Percentiles rank a stretch among this genome's conserved stretches.
These are phyloP conservation scores for Tarenaya hassleriana DNA, from an alignment of 345 rosid species.

Conservation along the genomic window DNA sequence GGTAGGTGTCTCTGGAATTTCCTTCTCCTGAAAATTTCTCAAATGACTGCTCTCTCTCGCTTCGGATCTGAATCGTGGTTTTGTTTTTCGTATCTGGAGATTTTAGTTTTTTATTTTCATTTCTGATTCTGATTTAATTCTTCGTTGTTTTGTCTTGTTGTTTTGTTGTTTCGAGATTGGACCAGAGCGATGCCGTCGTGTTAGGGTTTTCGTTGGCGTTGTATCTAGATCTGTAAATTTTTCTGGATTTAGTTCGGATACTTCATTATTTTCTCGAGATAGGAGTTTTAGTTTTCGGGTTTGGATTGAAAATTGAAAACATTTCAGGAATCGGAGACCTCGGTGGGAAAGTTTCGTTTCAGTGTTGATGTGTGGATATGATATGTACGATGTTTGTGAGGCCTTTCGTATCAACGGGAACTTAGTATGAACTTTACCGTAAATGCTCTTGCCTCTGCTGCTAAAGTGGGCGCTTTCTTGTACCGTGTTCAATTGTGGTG, in stretches of 20 bases:
- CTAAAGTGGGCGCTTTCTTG: background rate
- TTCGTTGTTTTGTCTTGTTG: background rate
- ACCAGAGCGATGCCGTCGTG: slow-evolving; percentile 16
- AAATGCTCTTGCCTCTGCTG: no score
- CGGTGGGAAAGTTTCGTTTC: background rate
- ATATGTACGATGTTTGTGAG: no score
- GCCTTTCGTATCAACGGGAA: no score
- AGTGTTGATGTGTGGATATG: background rate
- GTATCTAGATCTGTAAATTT: background rate
- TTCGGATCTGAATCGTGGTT: slow-evolving; percentile 3
- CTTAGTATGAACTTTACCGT: no score
- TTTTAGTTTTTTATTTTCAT: slow-evolving; percentile 13
- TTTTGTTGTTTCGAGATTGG: slow-evolving; percentile 5
- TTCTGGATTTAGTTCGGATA: background rate
- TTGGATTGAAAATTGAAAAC: no score
- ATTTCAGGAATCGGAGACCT: no score
- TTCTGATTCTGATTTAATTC: background rate
- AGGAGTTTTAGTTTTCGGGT: no score
- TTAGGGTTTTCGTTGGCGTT: slow-evolving; percentile 21
- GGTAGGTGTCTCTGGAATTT: background rate
- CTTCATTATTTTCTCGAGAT: no score
- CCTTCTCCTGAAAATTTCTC: background rate
- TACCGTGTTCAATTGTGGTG: background rate
- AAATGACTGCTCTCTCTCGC: background rate
- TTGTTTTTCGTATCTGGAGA: background rate